Percentiles rank a stretch among this genome's conserved stretches.
phyloP scores from a whole-genome alignment of 139 green algal genomes.

The Chlamydomonas sphaeroides region DNA sequence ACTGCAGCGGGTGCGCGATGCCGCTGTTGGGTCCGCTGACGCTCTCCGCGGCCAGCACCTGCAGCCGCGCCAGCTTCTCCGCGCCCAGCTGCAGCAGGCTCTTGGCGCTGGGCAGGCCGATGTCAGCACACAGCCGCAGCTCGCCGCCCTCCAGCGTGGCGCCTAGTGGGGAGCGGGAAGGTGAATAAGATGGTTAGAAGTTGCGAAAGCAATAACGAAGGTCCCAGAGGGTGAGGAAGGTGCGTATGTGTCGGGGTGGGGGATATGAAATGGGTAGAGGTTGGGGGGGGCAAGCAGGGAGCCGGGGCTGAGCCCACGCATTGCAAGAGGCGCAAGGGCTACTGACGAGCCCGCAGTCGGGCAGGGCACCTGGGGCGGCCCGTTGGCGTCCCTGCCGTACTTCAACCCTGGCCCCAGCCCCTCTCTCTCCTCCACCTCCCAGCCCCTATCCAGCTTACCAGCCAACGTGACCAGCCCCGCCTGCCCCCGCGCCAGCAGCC shows the following conservation, averaged over 20 bases:
- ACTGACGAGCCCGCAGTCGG: neutral
- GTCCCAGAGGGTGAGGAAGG: too few relatives aligned
- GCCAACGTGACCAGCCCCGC: slow-evolving; percentile 81
- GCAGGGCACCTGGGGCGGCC: too few relatives aligned
- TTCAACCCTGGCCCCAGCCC: too few relatives aligned
- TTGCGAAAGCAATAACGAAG: too few relatives aligned
- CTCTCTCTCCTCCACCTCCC: neutral
- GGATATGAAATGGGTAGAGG: too few relatives aligned
- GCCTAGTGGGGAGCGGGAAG: too few relatives aligned
- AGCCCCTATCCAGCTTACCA: slow-evolving; percentile 42
- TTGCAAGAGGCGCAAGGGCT: neutral
- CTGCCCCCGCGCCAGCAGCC: slow-evolving; percentile 63
- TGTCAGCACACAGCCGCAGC: slow-evolving; percentile 76
- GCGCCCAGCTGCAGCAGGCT: slow-evolving; percentile 90
- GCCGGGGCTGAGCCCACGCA: neutral
- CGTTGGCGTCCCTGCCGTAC: too few relatives aligned
- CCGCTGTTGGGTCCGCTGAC: slow-evolving; percentile 27
- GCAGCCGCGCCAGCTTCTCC: slow-evolving; percentile 81
- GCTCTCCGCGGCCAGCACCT: slow-evolving; percentile 66
- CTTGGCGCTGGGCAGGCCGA: slow-evolving; percentile 91
- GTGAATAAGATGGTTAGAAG: too few relatives aligned
- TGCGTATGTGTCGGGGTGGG: too few relatives aligned
- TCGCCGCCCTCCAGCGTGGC: slow-evolving; percentile 14
- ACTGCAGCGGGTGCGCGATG: slow-evolving; percentile 33
- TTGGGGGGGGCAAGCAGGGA: neutral